phyloP scores from a whole-genome alignment of 2,329 filamentous ascomycete genomes.

The Xylaria sp. region DNA sequence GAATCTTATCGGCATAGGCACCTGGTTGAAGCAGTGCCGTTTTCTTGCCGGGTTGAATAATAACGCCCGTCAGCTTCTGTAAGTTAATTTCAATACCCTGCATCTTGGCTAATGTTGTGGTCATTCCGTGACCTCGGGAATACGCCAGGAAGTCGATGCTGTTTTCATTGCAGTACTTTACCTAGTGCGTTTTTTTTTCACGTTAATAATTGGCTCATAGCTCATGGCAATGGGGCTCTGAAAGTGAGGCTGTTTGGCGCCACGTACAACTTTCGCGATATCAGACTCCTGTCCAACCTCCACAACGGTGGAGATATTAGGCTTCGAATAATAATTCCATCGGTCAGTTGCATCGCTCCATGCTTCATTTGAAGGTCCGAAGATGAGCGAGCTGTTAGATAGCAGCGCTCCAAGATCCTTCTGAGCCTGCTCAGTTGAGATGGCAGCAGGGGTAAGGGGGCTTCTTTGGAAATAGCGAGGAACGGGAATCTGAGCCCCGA shows the following conservation, averaged over 20 bases:
- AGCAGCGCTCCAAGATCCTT: not conserved
- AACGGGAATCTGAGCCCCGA: not conserved
- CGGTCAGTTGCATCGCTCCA: constrained; percentile 19
- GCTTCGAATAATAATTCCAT: constrained; percentile 21
- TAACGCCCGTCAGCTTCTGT: constrained; percentile 33
- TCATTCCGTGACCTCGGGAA: constrained; percentile 41
- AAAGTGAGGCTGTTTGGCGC: no score
- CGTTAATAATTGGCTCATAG: not conserved
- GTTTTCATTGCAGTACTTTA: constrained; percentile 43
- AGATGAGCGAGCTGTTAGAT: constrained; percentile 11
- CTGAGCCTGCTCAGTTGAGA: not conserved
- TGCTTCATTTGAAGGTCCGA: not conserved
- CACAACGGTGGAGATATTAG: constrained; percentile 30
- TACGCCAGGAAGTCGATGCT: constrained; percentile 40
- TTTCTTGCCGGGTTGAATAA: not conserved
- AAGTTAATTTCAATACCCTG: constrained; percentile 44
- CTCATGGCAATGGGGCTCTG: not conserved
- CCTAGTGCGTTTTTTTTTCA: constrained; percentile 16
- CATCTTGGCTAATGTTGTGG: constrained; percentile 33
- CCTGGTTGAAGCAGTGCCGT: constrained; percentile 28
- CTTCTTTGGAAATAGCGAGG: constrained; percentile 2
- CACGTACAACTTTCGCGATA: constrained; percentile 29
- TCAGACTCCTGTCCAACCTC: constrained; percentile 28
- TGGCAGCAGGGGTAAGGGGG: not conserved
- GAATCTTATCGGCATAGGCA: constrained; percentile 11